Conservation (phyloP, 2,329 filamentous ascomycete genomes). For the Venturiaceae sp. region DNA sequence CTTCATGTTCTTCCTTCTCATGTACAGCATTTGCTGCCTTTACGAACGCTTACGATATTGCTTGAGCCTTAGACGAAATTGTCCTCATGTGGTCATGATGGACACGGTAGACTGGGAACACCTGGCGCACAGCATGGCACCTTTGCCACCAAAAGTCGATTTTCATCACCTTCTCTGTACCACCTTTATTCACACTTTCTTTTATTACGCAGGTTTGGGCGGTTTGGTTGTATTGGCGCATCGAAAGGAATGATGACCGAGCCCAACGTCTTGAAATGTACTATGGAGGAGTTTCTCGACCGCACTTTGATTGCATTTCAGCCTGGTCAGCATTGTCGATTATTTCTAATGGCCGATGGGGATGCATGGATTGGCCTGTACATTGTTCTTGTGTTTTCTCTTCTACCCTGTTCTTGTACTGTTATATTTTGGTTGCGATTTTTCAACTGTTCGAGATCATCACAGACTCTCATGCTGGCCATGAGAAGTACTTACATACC, state of each 20-base stretch:
- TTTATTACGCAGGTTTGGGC: background rate
- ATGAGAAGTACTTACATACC: background rate
- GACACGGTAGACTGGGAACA: background rate
- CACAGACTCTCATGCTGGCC: background rate
- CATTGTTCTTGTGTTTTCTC: background rate
- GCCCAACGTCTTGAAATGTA: background rate
- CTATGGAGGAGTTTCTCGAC: background rate
- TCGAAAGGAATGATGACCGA: background rate
- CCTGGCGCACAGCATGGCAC: background rate
- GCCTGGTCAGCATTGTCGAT: background rate
- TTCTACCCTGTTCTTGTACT: slow-evolving; percentile 3
- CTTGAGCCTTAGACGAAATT: background rate
- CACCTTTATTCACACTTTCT: slow-evolving; percentile 4
- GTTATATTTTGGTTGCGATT: background rate
- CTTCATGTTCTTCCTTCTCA: slow-evolving; percentile 15
- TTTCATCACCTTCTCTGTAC: background rate
- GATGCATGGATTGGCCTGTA: background rate
- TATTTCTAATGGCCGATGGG: background rate
- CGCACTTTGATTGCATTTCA: background rate
- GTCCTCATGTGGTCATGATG: slow-evolving; percentile 4
- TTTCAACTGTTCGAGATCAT: background rate
- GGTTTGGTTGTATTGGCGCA: background rate
- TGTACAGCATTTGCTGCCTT: slow-evolving; percentile 8
- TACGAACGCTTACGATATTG: slow-evolving; percentile 6
- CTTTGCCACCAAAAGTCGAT: background rate